These are phyloP conservation scores for Plasmodium vivax DNA, from an alignment of 169 alveolate genomes.

Conservation along the genomic window DNA sequence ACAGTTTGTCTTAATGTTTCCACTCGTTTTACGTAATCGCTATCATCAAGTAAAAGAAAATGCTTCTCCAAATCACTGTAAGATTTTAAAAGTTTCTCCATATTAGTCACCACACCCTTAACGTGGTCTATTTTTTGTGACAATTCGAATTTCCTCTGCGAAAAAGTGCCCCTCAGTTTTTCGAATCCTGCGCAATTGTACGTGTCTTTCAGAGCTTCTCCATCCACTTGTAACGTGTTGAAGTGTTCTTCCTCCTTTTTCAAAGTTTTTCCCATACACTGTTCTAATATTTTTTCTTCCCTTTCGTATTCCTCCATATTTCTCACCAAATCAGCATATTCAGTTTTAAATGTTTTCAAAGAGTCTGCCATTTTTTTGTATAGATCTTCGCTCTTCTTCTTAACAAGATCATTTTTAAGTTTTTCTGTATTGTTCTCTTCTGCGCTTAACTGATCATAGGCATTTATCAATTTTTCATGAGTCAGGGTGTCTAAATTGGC, in stretches of 20 bases:
- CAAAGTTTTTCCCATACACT: neutral
- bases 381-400: neutral
- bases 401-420: neutral
- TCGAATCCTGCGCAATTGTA: neutral
- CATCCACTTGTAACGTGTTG: neutral
- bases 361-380: neutral
- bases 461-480: constrained; percentile 1
- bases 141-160: neutral
- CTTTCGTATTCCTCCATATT: constrained; percentile 7
- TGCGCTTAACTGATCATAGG: neutral
- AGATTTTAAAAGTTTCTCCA: neutral
- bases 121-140: neutral
- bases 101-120: neutral
- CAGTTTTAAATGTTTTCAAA: neutral
- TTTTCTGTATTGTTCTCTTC: neutral
- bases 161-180: neutral
- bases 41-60: neutral
- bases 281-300: neutral
- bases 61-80: neutral
- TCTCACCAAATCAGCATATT: neutral
- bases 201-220: neutral
- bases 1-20: neutral
- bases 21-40: neutral
- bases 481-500: neutral
- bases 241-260: constrained; percentile 1